Percentiles rank a stretch among this genome's conserved stretches.
Evolutionary conservation across 2,329 filamentous ascomycete species (phyloP).

Genomic region (Fusarium sp.): DNA sequence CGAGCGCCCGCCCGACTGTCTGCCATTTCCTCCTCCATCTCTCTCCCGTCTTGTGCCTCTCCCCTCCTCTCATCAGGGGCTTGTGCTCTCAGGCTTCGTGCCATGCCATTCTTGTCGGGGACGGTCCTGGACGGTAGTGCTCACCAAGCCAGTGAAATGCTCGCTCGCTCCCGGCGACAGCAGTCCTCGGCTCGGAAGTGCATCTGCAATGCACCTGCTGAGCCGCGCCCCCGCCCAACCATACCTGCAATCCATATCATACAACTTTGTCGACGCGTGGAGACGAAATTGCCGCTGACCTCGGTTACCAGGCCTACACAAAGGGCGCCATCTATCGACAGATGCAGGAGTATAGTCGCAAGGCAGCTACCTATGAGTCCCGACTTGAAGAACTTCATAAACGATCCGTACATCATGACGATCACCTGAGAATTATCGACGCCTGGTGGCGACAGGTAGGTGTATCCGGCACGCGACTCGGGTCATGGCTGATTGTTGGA

Average conservation of each 20-base stretch:
- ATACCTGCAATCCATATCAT: slow-evolving; percentile 25
- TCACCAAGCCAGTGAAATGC: slow-evolving; percentile 51
- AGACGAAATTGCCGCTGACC: slow-evolving; percentile 40
- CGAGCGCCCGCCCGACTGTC: slow-evolving; percentile 21
- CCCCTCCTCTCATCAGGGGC: slow-evolving; percentile 3
- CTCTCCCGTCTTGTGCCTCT: slow-evolving; percentile 18
- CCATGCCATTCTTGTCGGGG: slow-evolving; percentile 43
- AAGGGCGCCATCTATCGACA: slow-evolving; percentile 97
- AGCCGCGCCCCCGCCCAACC: slow-evolving; percentile 32
- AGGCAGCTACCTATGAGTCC: slow-evolving; percentile 80
- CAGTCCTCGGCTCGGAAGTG: slow-evolving; percentile 44
- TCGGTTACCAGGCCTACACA: slow-evolving; percentile 49
- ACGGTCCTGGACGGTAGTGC: slow-evolving; percentile 47
- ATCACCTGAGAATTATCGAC: slow-evolving; percentile 89
- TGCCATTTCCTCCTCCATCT: slow-evolving; percentile 4
- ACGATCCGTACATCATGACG: slow-evolving; percentile 82
- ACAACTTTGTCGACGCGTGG: slow-evolving; percentile 36
- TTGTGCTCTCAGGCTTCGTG: slow-evolving; percentile 34
- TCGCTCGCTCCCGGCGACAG: slow-evolving; percentile 45
- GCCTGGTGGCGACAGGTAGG: slow-evolving; percentile 92
- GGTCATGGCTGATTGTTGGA: slow-evolving; percentile 21
- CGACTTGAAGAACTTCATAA: slow-evolving; percentile 83
- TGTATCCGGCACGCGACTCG: not conserved
- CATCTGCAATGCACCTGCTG: slow-evolving; percentile 34
- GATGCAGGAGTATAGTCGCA: slow-evolving; percentile 97